A percentile compares a stretch with the other conserved stretches of the same genome.
Evolutionary conservation across 768 basidiomycete genomes (phyloP).

Genomic region (Boletus patriciae): DNA sequence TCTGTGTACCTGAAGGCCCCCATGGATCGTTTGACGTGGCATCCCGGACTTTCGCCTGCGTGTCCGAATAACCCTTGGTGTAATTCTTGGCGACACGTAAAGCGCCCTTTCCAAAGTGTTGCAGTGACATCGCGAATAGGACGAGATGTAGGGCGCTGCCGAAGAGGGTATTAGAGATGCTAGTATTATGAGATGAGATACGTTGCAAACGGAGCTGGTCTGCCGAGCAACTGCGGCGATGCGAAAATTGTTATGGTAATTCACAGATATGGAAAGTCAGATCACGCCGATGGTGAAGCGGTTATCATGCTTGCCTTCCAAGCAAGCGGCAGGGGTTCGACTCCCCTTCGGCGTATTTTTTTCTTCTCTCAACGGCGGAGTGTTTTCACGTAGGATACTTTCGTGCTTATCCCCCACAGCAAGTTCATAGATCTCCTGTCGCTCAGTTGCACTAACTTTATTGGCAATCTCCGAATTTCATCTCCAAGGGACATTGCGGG

Average conservation of each 20-base stretch:
- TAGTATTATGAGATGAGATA: slow-evolving; percentile 7
- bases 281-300: slow-evolving; percentile 75
- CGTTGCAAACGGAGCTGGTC: slow-evolving; percentile 23
- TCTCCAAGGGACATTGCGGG: too few species aligned
- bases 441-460: too few species aligned
- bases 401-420: too few species aligned
- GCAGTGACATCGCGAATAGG: slow-evolving; percentile 47
- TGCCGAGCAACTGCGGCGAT: slow-evolving; percentile 9
- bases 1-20: slow-evolving; percentile 96
- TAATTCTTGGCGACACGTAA: slow-evolving; percentile 92
- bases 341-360: slow-evolving; percentile 58
- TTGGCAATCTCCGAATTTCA: too few species aligned
- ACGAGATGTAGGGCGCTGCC: slow-evolving; percentile 1
- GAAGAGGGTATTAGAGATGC: slow-evolving; percentile 13
- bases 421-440: too few species aligned
- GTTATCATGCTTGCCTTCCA: slow-evolving; percentile 95
- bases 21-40: slow-evolving; percentile 97
- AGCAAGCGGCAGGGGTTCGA: slow-evolving; percentile 75
- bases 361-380: too few species aligned
- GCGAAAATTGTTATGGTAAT: neutral
- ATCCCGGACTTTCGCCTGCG: slow-evolving; percentile 93
- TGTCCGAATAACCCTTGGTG: slow-evolving; percentile 94
- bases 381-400: too few species aligned
- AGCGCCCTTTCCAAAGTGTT: slow-evolving; percentile 82
- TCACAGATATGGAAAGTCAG: neutral